These are phyloP conservation scores for Pueraria montana DNA, from an alignment of 306 rosid genomes.

Conservation along the genomic window DNA sequence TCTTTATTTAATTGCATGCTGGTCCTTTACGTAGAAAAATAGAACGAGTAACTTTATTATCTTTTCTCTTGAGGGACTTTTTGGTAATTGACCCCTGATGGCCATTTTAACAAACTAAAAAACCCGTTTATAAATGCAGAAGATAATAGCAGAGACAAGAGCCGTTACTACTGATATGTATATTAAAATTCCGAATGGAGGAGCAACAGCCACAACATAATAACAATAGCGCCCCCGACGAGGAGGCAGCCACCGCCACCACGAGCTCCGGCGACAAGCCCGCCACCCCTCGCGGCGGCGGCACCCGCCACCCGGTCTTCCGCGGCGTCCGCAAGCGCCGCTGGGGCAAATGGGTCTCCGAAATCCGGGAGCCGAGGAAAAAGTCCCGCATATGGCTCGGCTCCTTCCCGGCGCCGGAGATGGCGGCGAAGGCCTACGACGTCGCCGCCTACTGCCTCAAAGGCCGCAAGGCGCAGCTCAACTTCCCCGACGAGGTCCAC, in stretches of 20 bases:
- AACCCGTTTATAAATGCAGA: slow-evolving; percentile 38
- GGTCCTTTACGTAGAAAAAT: slow-evolving; percentile 54
- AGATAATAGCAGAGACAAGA: not conserved
- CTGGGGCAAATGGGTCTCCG: slow-evolving; percentile 97
- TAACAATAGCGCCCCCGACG: slow-evolving; percentile 39
- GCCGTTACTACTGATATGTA: not conserved
- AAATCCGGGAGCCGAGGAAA: slow-evolving; percentile 84
- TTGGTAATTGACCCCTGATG: not conserved
- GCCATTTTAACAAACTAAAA: not conserved
- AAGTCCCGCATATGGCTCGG: slow-evolving; percentile 92
- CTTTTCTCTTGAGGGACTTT: slow-evolving; percentile 27
- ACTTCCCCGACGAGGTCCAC: slow-evolving; percentile 82
- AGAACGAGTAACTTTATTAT: slow-evolving; percentile 9
- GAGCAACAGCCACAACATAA: slow-evolving; percentile 54
- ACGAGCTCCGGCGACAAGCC: slow-evolving; percentile 43
- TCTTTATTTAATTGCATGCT: slow-evolving; percentile 52
- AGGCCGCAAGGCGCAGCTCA: slow-evolving; percentile 88
- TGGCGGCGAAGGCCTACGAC: slow-evolving; percentile 93
- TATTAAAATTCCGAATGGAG: slow-evolving; percentile 54
- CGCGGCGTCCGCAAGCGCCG: slow-evolving; percentile 84
- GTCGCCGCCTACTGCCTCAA: slow-evolving; percentile 84
- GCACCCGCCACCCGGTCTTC: slow-evolving; percentile 77
- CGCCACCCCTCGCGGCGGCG: slow-evolving; percentile 23
- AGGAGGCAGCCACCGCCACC: slow-evolving; percentile 33
- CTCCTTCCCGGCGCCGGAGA: slow-evolving; percentile 86